Base-by-base conservation (phyloP, 192 early-diverging fungal species). In the Endogone sp. region DNA sequence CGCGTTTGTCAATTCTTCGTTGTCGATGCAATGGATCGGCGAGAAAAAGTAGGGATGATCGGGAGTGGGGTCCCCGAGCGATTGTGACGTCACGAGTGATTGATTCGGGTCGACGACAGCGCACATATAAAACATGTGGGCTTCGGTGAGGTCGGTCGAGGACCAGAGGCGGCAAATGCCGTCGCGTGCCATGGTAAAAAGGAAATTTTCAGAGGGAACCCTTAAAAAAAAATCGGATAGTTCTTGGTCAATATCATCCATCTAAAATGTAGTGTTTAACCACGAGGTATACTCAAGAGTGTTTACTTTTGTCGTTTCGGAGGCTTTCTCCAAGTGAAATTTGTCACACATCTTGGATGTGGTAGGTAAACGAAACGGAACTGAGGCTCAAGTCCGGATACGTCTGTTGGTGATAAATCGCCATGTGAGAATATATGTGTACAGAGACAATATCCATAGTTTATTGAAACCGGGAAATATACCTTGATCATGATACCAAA, bases 141-240 rank as follows among this genome's bases (percentile, higher is more conserved):
- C 76, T 13, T 79, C 75, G n/a, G 78, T 69, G 2, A 74, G 63
- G 65, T 82, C 69, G 4, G 76, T 78, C 2, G 85, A 83, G 27
- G 81, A 80, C 92, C 92, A 94, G 11, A 94, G 81, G 16, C 92
- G 83, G 68, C 86, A 81, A 23, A 90, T 81, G 11, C 88, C 89
- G 70, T 93, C 90, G 23, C 72, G 73, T 8, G 80, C 84, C 81
- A 89, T 82, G 3, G 92, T 94, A 66, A 91, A 81, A 13, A 93
- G 71, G 2, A 86, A 70, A 60, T 65, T 70, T 23, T 49, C 37
- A 16, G 37, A 11, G 25, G 37, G 25, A 55, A 44, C 20, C 21
- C 22, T 9, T 24, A 27, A 70, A 60, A 57, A 54, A 20, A 66
- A 23, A 23, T 24, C 9, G 24, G n/a, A 10, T 23, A 64, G 32